Evolutionary conservation across 305 asterid species (phyloP), one percentile per base, ranked within the genome.

Genomic region (Solanum hybrid): DNA sequence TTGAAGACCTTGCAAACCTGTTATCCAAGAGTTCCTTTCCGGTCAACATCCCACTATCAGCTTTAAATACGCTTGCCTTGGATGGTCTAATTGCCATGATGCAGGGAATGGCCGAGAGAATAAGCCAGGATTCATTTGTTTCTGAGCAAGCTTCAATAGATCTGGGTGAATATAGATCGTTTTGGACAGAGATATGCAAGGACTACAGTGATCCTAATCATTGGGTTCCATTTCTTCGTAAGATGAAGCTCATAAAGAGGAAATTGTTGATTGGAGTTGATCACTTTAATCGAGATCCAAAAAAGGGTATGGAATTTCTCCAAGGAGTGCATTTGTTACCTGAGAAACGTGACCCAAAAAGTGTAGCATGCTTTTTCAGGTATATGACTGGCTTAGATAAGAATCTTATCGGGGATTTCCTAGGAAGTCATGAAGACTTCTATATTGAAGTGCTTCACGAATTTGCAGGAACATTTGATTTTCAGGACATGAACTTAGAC

Each of bases 11-110:
- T 88, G 95, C 96, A 34, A 95, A 94, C 89, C 91, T 95, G 90
- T 93, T 97, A 88, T 96, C 99, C 26, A 96, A 98, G 93, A 96
- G 95, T 92, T 95, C 99, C 69, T 95, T 97, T 90, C 99, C 99
- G n/a, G 98, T 96, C 89, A 96, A 95, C 92, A 94, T 91, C 88
- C 99, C 98, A 51, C 92, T 97, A 90, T 94, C 98, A 79, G 96
- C 98, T 80, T 93, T 95, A 94, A 95, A 97, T 92, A 94, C 91
- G 11, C 98, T 96, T 91, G 98, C 99, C 89, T 90, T 97, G 90
- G 99, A 97, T 92, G 99, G 99, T 90, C 92, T 97, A 91, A 93
- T 95, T 93, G 97, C 95, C 90, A 91, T 97, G 95, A 91, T 95
- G 91, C 96, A 94, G 90, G 97, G 98, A 64, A 95, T 96, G 95